Evolutionary conservation across 768 basidiomycete genomes (phyloP), one percentile per base, ranked within the genome.

Genomic region (Saitozyma podzolica): DNA sequence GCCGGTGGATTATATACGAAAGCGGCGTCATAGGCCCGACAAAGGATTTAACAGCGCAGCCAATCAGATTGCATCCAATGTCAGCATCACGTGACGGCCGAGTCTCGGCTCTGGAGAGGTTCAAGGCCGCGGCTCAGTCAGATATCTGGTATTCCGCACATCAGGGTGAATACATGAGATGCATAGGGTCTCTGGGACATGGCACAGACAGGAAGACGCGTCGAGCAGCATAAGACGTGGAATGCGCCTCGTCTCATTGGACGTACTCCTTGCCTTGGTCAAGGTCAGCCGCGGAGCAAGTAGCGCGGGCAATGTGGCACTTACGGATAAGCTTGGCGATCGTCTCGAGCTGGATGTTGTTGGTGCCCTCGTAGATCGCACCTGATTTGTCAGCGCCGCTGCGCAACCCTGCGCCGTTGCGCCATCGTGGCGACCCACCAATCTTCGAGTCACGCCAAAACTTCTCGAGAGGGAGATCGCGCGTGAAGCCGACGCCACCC

Each of bases 341-440:
- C 0, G 96, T 99, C 80, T 94, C 88, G 41, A 97, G 82, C 78
- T 98, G 96, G 62, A 99, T 98, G 78, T 98, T 99, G n/a, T 89
- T 92, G 50, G 95, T 97, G 45, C 95, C 79, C 58, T 81, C 80
- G 70, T 81, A 81, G 55, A 82, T 78, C 5, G 80, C 79, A 76
- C 73, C 75, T 74, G 61, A 17, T 43, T 51, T 3, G 50, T 49
- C 59, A 51, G 39, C 39, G 7, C 41, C 16, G 47, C 56, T 1
- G 14, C 37, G 40, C 37, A 48, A 19, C 1, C 0, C 9, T n/a
- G n/a, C n/a, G n/a, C n/a, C n/a, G n/a, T 29, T 5, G 29, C 29
- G 29, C 11, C 20, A 43, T n/a, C 37, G n/a, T n/a, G 52, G 39
- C 49, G 56, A 49, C 65, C 58, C 13, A 55, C 91, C 91, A 72